Conservation (phyloP, 441 rosid genomes). For the Erysimum pusillum region DNA sequence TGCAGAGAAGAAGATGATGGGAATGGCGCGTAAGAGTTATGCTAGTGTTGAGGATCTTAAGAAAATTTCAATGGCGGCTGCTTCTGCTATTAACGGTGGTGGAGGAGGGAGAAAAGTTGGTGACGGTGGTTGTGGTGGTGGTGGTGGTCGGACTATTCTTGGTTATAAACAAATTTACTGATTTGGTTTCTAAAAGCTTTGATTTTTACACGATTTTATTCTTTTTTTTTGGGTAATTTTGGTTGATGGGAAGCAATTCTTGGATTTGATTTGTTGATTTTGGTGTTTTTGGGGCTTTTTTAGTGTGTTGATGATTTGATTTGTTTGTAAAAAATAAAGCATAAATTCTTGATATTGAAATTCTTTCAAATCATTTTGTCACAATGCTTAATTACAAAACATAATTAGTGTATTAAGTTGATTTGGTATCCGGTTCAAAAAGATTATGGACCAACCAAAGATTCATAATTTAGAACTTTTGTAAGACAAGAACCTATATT, state of each 20-base stretch:
- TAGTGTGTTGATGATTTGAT: constrained; percentile 25
- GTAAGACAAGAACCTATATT: too few species aligned
- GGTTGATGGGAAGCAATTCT: constrained; percentile 6
- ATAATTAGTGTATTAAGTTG: too few species aligned
- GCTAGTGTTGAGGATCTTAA: constrained; percentile 74
- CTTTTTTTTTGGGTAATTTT: not conserved
- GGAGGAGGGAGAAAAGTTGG: constrained; percentile 43
- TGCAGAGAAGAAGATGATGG: constrained; percentile 65
- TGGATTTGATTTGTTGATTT: constrained; percentile 16
- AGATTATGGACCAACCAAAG: too few species aligned
- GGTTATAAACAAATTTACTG: constrained; percentile 57
- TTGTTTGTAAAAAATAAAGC: constrained; percentile 19
- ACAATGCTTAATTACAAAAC: too few species aligned
- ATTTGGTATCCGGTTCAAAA: too few species aligned
- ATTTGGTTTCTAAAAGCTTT: constrained; percentile 19
- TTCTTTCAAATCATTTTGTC: not conserved
- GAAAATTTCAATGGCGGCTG: constrained; percentile 66
- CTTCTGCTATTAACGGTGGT: constrained; percentile 59
- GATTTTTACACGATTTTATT: constrained; percentile 16
- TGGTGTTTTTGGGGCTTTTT: not conserved
- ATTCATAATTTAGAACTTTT: too few species aligned
- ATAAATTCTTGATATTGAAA: constrained; percentile 18
- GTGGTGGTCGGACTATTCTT: constrained; percentile 55
- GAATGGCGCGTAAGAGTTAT: constrained; percentile 70
- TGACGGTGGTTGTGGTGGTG: constrained; percentile 12